Conservation (phyloP, 108 stramenopile species). For the Conticribra guillardii region DNA sequence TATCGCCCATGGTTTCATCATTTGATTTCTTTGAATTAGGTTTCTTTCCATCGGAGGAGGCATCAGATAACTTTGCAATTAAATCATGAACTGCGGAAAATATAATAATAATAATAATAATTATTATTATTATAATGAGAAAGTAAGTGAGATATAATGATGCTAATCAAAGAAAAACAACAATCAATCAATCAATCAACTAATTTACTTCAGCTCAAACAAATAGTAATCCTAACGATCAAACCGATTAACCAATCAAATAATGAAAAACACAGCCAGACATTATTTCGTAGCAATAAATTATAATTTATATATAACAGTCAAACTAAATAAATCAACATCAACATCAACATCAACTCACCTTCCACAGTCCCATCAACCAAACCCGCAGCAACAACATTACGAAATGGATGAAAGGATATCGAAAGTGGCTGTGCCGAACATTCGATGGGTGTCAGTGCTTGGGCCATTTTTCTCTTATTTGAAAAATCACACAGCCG, state of each 20-base stretch:
- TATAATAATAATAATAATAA: conserved; percentile 4
- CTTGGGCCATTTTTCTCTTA: conserved; percentile 42
- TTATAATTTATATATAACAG: too few relatives aligned
- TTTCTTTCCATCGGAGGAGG: background rate
- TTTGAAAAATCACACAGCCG: too few relatives aligned
- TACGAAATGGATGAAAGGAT: conserved; percentile 69
- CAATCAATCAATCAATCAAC: too few relatives aligned
- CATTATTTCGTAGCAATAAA: too few relatives aligned
- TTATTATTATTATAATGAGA: background rate
- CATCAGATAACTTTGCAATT: conserved; percentile 2
- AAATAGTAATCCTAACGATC: too few relatives aligned
- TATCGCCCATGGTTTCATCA: conserved; percentile 20
- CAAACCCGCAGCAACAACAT: conserved; percentile 72
- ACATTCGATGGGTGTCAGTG: conserved; percentile 67
- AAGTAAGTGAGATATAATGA: too few relatives aligned
- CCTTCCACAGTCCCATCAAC: conserved; percentile 86
- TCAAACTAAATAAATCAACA: too few relatives aligned
- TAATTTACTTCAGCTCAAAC: too few relatives aligned
- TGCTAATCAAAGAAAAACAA: too few relatives aligned
- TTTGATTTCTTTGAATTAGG: background rate
- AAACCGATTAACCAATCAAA: too few relatives aligned
- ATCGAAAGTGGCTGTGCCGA: conserved; percentile 85
- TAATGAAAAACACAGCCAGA: too few relatives aligned
- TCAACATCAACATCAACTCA: too few relatives aligned
- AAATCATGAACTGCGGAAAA: conserved; percentile 62